Evolutionary conservation across 257 asterid genomes (phyloP), one percentile per base, ranked within the genome.

Genomic region (Penstemon newberryi): DNA sequence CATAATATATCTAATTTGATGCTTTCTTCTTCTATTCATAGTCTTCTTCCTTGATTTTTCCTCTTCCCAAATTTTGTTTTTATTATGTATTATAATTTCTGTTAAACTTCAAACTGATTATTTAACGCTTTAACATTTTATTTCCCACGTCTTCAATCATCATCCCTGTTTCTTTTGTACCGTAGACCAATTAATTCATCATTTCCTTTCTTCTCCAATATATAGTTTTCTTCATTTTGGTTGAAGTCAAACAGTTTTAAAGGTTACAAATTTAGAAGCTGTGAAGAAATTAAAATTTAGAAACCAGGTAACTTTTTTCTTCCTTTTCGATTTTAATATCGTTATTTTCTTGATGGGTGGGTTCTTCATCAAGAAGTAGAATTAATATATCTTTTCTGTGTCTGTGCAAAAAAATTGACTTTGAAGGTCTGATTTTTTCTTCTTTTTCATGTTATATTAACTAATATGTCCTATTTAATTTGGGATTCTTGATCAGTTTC

Each of bases 31-130:
- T 6, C 1, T 8, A 1, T 55, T 38, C 66, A 7, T 25, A 57
- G 33, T 61, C 77, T 41, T 63, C 66, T 77, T 70, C 81, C 60
- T 60, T 57, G 71, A 69, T 12, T 72, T 60, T 73, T 69, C 81
- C 59, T 58, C 42, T 41, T 38, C 4, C 7, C 51, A 49, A 25
- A 45, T 70, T 41, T 56, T 63, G 13, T 65, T 71, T 52, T 67
- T 50, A 46, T 62, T 25, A 5, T 62, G 60, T 53, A 3, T 66
- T 60, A 38, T 50, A n/a, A 49, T 47, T 4, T 47, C 9, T 50
- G 37, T 56, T 65, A 6, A 8, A 41, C 49, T 53, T 58, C 33
- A 4, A 5, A 38, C 39, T n/a, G 1, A 18, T 50, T 19, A 52
- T 70, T n/a, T 53, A 78, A 47, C 25, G 41, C 77, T 50, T 25